These are phyloP conservation scores for Melampsora americana DNA, from an alignment of 1,284 basidiomycete species.

Conservation along the genomic window DNA sequence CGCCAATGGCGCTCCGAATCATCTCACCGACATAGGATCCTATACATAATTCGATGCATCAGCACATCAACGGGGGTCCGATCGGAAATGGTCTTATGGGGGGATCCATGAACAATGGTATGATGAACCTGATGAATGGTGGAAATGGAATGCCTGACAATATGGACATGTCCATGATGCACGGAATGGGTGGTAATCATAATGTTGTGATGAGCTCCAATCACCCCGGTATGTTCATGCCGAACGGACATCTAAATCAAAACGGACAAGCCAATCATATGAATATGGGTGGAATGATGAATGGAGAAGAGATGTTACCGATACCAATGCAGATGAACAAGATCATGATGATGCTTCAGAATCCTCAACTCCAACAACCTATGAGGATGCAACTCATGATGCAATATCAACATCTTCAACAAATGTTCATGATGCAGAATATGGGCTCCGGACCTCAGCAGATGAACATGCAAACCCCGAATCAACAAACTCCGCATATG, in stretches of 20 bases:
- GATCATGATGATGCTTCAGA: constrained; percentile 70
- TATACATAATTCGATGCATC: not conserved
- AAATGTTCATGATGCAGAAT: constrained; percentile 46
- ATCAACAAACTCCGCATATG: constrained; percentile 59
- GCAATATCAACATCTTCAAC: constrained; percentile 51
- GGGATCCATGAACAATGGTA: constrained; percentile 21
- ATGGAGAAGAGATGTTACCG: constrained; percentile 19
- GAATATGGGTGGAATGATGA: constrained; percentile 27
- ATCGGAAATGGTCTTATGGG: constrained; percentile 15
- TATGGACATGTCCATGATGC: constrained; percentile 27
- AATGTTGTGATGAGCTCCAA: constrained; percentile 30
- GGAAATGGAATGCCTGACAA: constrained; percentile 19
- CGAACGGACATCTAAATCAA: constrained; percentile 23
- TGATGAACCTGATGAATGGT: constrained; percentile 14
- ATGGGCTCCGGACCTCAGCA: constrained; percentile 25
- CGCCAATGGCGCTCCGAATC: not conserved
- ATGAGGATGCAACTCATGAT: constrained; percentile 63
- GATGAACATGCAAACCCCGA: constrained; percentile 43
- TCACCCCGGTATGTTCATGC: constrained; percentile 46
- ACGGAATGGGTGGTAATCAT: constrained; percentile 15
- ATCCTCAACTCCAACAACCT: constrained; percentile 63
- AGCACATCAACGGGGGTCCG: constrained; percentile 10
- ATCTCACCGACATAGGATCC: not conserved
- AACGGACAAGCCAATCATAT: constrained; percentile 27
- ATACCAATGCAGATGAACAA: constrained; percentile 74